A percentile compares a stretch with the other conserved stretches of the same genome.
Conservation (phyloP, 2,329 filamentous ascomycete species). For the Penicillium glabrum region DNA sequence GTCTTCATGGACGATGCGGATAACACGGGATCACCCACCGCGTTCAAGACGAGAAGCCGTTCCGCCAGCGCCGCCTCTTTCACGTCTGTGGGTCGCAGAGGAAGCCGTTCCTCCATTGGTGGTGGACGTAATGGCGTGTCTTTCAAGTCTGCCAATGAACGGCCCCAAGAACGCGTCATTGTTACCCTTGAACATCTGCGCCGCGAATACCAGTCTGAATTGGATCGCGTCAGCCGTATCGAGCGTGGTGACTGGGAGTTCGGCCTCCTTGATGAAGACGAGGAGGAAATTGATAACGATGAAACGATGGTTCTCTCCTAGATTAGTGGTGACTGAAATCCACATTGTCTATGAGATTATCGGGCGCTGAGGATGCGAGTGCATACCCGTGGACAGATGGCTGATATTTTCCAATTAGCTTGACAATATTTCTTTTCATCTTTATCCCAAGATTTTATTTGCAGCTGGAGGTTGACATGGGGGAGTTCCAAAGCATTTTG, state of each 20-base stretch:
- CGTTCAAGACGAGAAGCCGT: conserved; percentile 17
- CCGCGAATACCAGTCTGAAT: conserved; percentile 83
- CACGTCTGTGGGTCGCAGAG: conserved; percentile 19
- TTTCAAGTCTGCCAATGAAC: conserved; percentile 15
- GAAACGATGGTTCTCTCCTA: conserved; percentile 37
- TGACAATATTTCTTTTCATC: conserved; percentile 1
- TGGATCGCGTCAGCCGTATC: conserved; percentile 85
- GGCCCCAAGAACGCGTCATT: conserved; percentile 65
- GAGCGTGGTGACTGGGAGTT: conserved; percentile 89
- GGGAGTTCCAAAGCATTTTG: conserved; percentile 13
- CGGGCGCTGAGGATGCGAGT: not conserved
- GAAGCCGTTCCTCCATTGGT: conserved; percentile 22
- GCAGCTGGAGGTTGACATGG: conserved; percentile 12
- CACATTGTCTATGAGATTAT: not conserved
- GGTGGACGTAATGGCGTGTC: conserved; percentile 7
- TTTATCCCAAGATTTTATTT: not conserved
- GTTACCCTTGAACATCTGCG: conserved; percentile 83
- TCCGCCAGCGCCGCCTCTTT: conserved; percentile 20
- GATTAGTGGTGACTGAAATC: not conserved
- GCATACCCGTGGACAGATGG: not conserved
- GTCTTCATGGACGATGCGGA: conserved; percentile 41
- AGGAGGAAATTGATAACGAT: conserved; percentile 33
- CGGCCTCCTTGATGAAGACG: conserved; percentile 37
- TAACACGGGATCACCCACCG: conserved; percentile 11
- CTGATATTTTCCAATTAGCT: not conserved